Conservation (phyloP, 225 moss, liverwort and hornwort genomes). For the Polytrichum formosum region DNA sequence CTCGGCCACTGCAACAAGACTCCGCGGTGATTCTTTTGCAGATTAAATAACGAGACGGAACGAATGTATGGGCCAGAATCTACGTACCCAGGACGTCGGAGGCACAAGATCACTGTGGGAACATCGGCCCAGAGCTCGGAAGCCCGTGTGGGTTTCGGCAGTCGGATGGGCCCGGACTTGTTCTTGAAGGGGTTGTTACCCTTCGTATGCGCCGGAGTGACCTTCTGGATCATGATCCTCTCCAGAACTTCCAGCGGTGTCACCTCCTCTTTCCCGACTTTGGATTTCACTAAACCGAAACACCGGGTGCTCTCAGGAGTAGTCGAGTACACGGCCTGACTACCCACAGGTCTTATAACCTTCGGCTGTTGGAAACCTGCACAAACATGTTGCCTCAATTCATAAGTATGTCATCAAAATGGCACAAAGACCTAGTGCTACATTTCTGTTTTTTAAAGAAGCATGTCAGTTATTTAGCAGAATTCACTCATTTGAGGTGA, state of each 20-base stretch:
- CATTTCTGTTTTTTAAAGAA: too few species aligned
- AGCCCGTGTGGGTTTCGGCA: slow-evolving; percentile 45
- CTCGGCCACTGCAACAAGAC: background rate
- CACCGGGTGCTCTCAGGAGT: slow-evolving; percentile 27
- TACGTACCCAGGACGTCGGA: slow-evolving; percentile 78
- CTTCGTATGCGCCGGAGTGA: slow-evolving; percentile 54
- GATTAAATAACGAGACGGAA: background rate
- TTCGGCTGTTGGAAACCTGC: too few species aligned
- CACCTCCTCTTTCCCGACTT: slow-evolving; percentile 32
- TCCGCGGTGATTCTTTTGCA: background rate
- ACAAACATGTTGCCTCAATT: too few species aligned
- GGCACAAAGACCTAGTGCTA: too few species aligned
- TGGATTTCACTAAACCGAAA: slow-evolving; percentile 53
- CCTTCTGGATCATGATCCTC: slow-evolving; percentile 60
- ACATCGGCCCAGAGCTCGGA: slow-evolving; percentile 63
- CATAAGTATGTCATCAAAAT: too few species aligned
- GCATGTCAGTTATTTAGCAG: too few species aligned
- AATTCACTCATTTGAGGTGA: too few species aligned
- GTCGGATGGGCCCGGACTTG: slow-evolving; percentile 22
- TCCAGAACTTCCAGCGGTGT: slow-evolving; percentile 56
- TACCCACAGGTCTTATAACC: slow-evolving; percentile 7
- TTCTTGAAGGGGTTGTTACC: slow-evolving; percentile 36
- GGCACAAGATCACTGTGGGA: slow-evolving; percentile 60
- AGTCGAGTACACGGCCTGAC: slow-evolving; percentile 51
- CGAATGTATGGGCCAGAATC: background rate